phyloP scores from a whole-genome alignment of 192 early-diverging fungal species.

The Funneliformis mosseae region DNA sequence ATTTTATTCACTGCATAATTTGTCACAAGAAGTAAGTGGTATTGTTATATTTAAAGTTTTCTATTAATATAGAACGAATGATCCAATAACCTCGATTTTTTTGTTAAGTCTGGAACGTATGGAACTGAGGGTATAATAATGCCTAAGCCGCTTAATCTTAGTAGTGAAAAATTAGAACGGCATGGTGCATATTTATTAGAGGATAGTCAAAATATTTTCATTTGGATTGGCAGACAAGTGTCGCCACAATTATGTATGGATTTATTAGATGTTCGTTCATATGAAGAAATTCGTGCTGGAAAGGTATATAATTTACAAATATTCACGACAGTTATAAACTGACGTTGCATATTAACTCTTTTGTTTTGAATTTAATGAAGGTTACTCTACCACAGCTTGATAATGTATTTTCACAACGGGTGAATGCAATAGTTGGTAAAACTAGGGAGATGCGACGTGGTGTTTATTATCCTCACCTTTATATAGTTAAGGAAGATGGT shows the following conservation, averaged over 20 bases:
- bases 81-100: not conserved
- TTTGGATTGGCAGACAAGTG: conserved; percentile 88
- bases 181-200: conserved; percentile 88
- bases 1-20: conserved; percentile 83
- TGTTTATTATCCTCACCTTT: conserved; percentile 72
- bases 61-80: not conserved
- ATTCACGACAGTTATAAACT: too few species aligned
- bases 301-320: conserved; percentile 56
- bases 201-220: conserved; percentile 78
- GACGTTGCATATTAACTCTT: not conserved
- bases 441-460: conserved; percentile 69
- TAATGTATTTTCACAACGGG: conserved; percentile 70
- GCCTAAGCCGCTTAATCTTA: conserved; percentile 79
- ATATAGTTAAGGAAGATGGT: conserved; percentile 91
- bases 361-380: conserved; percentile 41
- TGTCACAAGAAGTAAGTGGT: conserved; percentile 64
- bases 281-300: conserved; percentile 77
- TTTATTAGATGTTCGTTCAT: conserved; percentile 76
- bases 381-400: conserved; percentile 67
- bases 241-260: conserved; percentile 70
- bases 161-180: conserved; percentile 82
- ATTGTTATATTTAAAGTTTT: not conserved
- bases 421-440: conserved; percentile 76
- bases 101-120: conserved; percentile 49
- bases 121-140: conserved; percentile 68